A percentile compares a stretch with the other conserved stretches of the same genome.
These are phyloP conservation scores for Salisapilia sapeloensis DNA, from an alignment of 352 stramenopile species.

Conservation along the genomic window DNA sequence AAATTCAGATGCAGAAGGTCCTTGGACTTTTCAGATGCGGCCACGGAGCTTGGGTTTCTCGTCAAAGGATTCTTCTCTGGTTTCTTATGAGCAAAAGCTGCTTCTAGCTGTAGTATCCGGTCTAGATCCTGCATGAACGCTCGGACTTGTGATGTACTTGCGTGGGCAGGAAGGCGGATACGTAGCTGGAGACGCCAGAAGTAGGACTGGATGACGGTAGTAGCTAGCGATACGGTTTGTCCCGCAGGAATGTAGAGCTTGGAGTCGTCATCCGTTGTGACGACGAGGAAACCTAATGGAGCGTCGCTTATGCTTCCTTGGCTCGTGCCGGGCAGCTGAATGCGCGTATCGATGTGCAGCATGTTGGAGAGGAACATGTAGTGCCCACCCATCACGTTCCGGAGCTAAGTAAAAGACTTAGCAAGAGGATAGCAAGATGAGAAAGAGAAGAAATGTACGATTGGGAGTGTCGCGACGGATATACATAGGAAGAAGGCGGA, in stretches of 20 bases:
- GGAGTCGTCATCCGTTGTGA: slow-evolving; percentile 30
- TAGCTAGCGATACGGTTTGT: slow-evolving; percentile 26
- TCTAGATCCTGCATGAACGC: slow-evolving; percentile 52
- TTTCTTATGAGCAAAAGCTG: slow-evolving; percentile 13
- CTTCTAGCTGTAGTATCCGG: slow-evolving; percentile 17
- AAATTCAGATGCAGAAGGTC: slow-evolving; percentile 18
- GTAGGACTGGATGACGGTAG: slow-evolving; percentile 26
- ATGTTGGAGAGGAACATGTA: slow-evolving; percentile 71
- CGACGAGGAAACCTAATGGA: slow-evolving; percentile 46
- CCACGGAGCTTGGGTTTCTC: slow-evolving; percentile 3
- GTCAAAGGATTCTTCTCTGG: slow-evolving; percentile 1
- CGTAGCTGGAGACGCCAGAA: slow-evolving; percentile 34
- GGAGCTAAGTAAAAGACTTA: slow-evolving; percentile 14
- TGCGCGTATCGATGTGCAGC: slow-evolving; percentile 26
- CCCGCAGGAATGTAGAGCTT: slow-evolving; percentile 52
- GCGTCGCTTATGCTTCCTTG: slow-evolving; percentile 32
- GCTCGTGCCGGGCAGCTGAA: slow-evolving; percentile 21
- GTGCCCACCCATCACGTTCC: slow-evolving; percentile 49
- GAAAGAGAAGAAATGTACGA: slow-evolving; percentile 12
- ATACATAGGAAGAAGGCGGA: slow-evolving; percentile 57
- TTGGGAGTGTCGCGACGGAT: slow-evolving; percentile 25
- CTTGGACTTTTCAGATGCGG: slow-evolving; percentile 5
- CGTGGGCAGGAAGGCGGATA: slow-evolving; percentile 18
- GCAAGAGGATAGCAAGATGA: slow-evolving; percentile 1
- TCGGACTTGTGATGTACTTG: slow-evolving; percentile 15